Base-by-base conservation (phyloP, 1,284 basidiomycete genomes). In the Coniferiporia weirii region DNA sequence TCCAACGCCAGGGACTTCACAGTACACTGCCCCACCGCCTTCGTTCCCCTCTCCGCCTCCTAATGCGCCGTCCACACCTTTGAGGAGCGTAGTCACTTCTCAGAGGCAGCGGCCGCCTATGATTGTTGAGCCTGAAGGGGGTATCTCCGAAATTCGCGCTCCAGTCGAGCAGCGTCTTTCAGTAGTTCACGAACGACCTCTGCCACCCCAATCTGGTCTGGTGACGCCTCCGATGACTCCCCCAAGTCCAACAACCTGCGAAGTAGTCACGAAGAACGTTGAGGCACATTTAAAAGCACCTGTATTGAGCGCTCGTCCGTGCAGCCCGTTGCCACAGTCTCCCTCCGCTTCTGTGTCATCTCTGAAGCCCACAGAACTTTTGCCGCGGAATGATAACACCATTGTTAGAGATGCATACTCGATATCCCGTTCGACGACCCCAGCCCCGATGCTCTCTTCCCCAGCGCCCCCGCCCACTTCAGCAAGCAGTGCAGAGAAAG, bases 201-300 rank as follows among this genome's bases (percentile, higher is more conserved):
- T 43, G 19, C 45, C 57, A 22, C 32, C 34, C 7, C 20, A 53
- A 20, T 53, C 54, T 17, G 54, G 55, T 10, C 35, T 61, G 20
- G 59, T 44, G 7, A 61, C 59, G 34, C 59, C 59, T n/a, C 59
- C 59, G 35, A 46, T 17, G 7, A 61, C 59, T 3, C 59, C 59
- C 17, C 59, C 59, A 17, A 53, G 57, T 12, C n/a, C 46, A 17
- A 54, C 10, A 7, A 7, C n/a, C 4, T 27, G 36, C 4, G 38
- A 17, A 27, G 4, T 20, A 13, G 40, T 12, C n/a, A 34, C 27
- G 19, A 57, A 27, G 15, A 36, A 27, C 15, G 48, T 15, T 10
- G 10, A 27, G 35, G 36, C 8, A 7, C 56, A 44, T 51, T 34
- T 20, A 20, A 44, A 6, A 4, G 36, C 22, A 22, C 12, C 27